These are phyloP conservation scores for Haematococcus sp. DNA, from an alignment of 139 green algal species.

Conservation along the genomic window DNA sequence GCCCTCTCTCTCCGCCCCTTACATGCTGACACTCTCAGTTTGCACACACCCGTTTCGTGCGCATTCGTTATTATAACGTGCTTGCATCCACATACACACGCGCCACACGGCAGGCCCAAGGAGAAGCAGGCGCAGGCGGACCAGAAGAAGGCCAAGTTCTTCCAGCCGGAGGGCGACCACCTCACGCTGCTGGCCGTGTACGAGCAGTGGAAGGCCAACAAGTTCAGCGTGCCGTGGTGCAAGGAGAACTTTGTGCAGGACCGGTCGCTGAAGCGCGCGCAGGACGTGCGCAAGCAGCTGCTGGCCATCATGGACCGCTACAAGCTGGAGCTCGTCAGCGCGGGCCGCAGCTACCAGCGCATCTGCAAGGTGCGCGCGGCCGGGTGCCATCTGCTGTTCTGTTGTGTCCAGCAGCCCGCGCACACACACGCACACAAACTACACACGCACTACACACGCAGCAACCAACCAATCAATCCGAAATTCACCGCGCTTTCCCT, in stretches of 20 bases:
- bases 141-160: constrained; percentile 94
- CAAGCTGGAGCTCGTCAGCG: constrained; percentile 93
- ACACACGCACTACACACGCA: too few species aligned
- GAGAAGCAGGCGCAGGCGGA: constrained; percentile 92
- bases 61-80: too few species aligned
- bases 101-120: constrained; percentile 65
- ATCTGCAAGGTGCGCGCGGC: constrained; percentile 68
- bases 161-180: constrained; percentile 96
- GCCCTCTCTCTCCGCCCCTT: too few species aligned
- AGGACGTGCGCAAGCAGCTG: constrained; percentile 96
- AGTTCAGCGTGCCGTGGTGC: constrained; percentile 92
- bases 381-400: too few species aligned
- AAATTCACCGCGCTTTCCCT: too few species aligned
- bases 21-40: too few species aligned
- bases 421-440: too few species aligned
- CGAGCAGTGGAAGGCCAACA: constrained; percentile 93
- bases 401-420: too few species aligned
- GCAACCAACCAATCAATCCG: too few species aligned
- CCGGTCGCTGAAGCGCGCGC: constrained; percentile 84
- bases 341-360: constrained; percentile 84
- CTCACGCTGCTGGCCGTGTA: constrained; percentile 96
- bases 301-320: constrained; percentile 98
- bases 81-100: too few species aligned
- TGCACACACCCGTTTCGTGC: too few species aligned
- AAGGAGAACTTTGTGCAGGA: constrained; percentile 95